Base-by-base conservation (phyloP, 768 basidiomycete species). In the Pulveroboletus sp. region DNA sequence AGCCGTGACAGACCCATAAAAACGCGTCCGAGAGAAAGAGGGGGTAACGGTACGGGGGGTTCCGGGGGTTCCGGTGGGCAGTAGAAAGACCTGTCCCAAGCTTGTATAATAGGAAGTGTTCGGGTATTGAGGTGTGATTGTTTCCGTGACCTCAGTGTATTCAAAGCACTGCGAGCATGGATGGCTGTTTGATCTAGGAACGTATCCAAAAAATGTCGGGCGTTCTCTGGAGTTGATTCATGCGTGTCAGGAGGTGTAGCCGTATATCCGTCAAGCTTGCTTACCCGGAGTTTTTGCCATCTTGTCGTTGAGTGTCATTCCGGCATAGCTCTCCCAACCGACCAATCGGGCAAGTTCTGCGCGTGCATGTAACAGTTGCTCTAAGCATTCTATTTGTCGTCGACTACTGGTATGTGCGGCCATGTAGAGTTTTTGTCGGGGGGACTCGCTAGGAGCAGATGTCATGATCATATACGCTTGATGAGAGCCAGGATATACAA, bases 31-130 rank as follows among this genome's bases (percentile, higher is more conserved):
- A 91, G 78, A 2, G 92, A 93, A 54, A 92, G 76, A 27, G 83
- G 77, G 27, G 84, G 82, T 53, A 91, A 71, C 53, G 88, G 69
- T 66, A 87, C 73, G 49, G 87, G 81, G 26, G 91, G 86, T 11
- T 83, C 79, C 27, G 85, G 83, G 10, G 83, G 80, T 67, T 89
- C 83, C 5, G 84, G 84, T 1, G 87, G 86, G 50, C 90, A 87
- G 67, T 93, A 97, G 65, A 85, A 95, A 57, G 97, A 94, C 57
- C 93, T 79, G 69, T 98, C 96, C 96, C 96, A 99, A n/a, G 93
- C 85, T 56, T 95, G 81, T 44, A 98, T 81, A 21, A 73, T 71
- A 38, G 87, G 87, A 40, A 79, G 71, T 18, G 75, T 69, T 0
- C 76, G 71, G 2, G 82, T 74, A 18, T 73, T 69, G 27, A 92